These are phyloP conservation scores for Puccinia sorghi DNA, from an alignment of 1,284 basidiomycete genomes.

Conservation along the genomic window DNA sequence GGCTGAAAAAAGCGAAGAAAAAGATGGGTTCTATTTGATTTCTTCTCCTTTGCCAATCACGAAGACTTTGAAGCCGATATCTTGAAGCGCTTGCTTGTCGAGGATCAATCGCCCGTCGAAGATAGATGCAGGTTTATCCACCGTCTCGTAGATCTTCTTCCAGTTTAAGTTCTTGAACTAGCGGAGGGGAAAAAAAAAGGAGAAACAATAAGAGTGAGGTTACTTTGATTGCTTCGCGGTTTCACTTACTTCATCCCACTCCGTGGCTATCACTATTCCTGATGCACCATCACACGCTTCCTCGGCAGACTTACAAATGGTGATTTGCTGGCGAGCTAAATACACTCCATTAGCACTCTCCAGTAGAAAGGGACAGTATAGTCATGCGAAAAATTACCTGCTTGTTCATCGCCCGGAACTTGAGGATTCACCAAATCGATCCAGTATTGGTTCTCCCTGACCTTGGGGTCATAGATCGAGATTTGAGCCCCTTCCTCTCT, in stretches of 20 bases:
- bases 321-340: slow-evolving; percentile 84
- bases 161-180: slow-evolving; percentile 92
- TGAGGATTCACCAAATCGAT: slow-evolving; percentile 57
- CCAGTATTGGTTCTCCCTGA: slow-evolving; percentile 59
- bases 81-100: slow-evolving; percentile 73
- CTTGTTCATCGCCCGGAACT: slow-evolving; percentile 65
- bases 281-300: slow-evolving; percentile 87
- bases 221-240: background rate
- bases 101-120: slow-evolving; percentile 89
- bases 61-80: slow-evolving; percentile 88
- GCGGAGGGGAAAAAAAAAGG: slow-evolving; percentile 62
- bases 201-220: background rate
- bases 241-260: slow-evolving; percentile 51
- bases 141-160: slow-evolving; percentile 76
- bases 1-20: too few species aligned
- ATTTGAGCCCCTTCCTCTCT: slow-evolving; percentile 81
- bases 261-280: slow-evolving; percentile 74
- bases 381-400: slow-evolving; percentile 49
- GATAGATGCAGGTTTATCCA: slow-evolving; percentile 77
- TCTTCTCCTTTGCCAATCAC: slow-evolving; percentile 58
- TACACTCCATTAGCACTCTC: background rate
- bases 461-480: slow-evolving; percentile 89
- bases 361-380: too few species aligned
- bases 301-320: slow-evolving; percentile 71
- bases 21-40: slow-evolving; percentile 1